Percentiles rank a stretch among this genome's conserved stretches.
Evolutionary conservation across 345 rosid species (phyloP).

Genomic region (Acer yangbiense): DNA sequence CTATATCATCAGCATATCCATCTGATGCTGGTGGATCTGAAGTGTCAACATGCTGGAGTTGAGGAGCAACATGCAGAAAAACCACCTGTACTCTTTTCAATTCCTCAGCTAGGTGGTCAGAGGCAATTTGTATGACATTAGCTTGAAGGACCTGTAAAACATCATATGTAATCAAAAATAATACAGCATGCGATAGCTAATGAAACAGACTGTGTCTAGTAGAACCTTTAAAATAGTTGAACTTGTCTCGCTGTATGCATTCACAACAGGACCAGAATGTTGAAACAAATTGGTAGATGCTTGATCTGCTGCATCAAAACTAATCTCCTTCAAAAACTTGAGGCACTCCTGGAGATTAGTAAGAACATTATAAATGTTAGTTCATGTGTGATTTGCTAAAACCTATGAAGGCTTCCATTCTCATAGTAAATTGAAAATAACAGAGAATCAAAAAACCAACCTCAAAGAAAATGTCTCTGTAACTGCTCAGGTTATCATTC

Average conservation of each 20-base stretch:
- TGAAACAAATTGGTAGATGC: constrained; percentile 21
- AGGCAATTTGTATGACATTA: constrained; percentile 20
- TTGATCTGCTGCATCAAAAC: constrained; percentile 28
- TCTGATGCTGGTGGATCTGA: constrained; percentile 32
- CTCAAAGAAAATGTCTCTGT: constrained; percentile 40
- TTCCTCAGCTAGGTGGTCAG: constrained; percentile 34
- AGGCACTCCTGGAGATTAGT: constrained; percentile 37
- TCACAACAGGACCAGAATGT: constrained; percentile 22
- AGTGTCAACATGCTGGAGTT: constrained; percentile 32
- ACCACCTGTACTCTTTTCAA: constrained; percentile 24
- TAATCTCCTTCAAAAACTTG: constrained; percentile 36
- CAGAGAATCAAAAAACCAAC: constrained; percentile 13
- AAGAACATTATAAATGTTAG: neutral
- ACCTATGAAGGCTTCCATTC: neutral
- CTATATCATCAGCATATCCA: constrained; percentile 36
- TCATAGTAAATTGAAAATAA: neutral
- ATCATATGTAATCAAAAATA: neutral
- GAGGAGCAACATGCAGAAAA: constrained; percentile 22
- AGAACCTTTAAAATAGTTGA: constrained; percentile 38
- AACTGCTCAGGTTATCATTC: constrained; percentile 25
- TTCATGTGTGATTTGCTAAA: neutral
- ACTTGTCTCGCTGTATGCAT: constrained; percentile 20
- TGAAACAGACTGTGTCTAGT: neutral
- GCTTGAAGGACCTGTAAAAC: constrained; percentile 36
- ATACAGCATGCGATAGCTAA: neutral